phyloP scores from a whole-genome alignment of 176 grass and related monocot genomes.

The Phyllostachys edulis region DNA sequence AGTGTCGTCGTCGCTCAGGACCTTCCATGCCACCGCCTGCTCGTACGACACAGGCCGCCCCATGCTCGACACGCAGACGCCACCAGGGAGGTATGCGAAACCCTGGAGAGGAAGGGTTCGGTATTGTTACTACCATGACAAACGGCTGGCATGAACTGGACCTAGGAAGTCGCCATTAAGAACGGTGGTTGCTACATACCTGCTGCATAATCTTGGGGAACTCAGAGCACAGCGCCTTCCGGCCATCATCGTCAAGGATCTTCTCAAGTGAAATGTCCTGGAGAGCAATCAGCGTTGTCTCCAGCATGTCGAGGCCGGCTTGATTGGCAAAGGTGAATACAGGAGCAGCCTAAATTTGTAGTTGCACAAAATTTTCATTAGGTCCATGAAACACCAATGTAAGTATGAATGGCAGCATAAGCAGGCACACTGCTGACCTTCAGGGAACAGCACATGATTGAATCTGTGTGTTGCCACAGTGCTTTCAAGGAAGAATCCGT shows the following conservation, averaged over 20 bases:
- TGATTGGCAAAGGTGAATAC: slow-evolving; percentile 95
- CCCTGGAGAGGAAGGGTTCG: slow-evolving; percentile 42
- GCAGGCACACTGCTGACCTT: slow-evolving; percentile 49
- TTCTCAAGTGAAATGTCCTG: slow-evolving; percentile 89
- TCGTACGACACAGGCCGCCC: slow-evolving; percentile 84
- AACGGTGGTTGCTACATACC: slow-evolving; percentile 21
- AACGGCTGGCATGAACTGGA: neutral
- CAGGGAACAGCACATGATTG: slow-evolving; percentile 90
- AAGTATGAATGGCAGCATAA: neutral
- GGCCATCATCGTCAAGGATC: slow-evolving; percentile 75
- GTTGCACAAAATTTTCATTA: neutral
- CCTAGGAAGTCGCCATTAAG: no score
- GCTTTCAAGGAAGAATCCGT: slow-evolving; percentile 67
- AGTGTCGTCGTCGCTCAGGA: slow-evolving; percentile 72
- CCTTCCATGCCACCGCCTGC: slow-evolving; percentile 88
- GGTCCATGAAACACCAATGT: neutral
- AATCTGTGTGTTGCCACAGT: slow-evolving; percentile 86
- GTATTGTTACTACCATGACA: neutral
- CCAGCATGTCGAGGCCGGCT: slow-evolving; percentile 91
- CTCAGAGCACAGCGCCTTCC: slow-evolving; percentile 79
- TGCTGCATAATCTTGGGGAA: slow-evolving; percentile 95
- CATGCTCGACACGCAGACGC: slow-evolving; percentile 93
- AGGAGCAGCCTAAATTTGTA: slow-evolving; percentile 62
- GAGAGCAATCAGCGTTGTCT: slow-evolving; percentile 81
- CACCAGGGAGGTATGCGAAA: slow-evolving; percentile 67